Percentiles rank a stretch among this genome's conserved stretches.
Evolutionary conservation across 225 moss, liverwort and hornwort species (phyloP).

Genomic region (Climacium dendroides): DNA sequence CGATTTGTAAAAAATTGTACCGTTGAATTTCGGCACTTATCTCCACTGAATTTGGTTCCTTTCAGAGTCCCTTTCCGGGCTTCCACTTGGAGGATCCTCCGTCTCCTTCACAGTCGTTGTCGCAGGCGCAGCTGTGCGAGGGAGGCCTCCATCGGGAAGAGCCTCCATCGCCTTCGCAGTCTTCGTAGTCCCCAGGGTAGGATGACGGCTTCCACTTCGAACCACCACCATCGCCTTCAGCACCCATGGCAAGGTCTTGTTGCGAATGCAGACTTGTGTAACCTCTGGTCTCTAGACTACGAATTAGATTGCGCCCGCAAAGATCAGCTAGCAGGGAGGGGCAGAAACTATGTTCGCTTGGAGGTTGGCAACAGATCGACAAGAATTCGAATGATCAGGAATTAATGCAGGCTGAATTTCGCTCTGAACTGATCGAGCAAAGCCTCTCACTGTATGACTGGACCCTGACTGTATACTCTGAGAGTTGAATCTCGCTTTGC

Average conservation of each 20-base stretch:
- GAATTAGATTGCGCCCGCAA: not conserved
- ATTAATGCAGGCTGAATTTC: not conserved
- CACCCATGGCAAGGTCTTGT: not conserved
- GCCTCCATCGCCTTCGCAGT: conserved; percentile 4
- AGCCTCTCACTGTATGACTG: no score
- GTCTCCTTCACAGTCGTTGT: not conserved
- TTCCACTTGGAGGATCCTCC: conserved; percentile 17
- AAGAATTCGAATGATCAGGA: not conserved
- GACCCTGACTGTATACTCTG: not conserved
- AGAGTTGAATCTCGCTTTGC: not conserved
- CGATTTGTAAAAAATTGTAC: not conserved
- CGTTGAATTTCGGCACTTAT: not conserved
- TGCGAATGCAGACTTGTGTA: not conserved
- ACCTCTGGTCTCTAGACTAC: not conserved
- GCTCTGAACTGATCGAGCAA: not conserved
- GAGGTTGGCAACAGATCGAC: not conserved
- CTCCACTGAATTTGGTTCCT: not conserved
- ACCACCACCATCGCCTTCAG: conserved; percentile 9
- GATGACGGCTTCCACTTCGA: conserved; percentile 5
- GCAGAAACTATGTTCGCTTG: not conserved
- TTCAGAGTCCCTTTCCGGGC: not conserved
- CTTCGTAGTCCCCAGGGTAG: not conserved
- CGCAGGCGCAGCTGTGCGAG: not conserved
- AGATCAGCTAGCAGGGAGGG: no score
- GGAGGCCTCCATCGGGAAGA: not conserved